Conservation (phyloP, 116 monocot species). For the Posidonia oceanica region DNA sequence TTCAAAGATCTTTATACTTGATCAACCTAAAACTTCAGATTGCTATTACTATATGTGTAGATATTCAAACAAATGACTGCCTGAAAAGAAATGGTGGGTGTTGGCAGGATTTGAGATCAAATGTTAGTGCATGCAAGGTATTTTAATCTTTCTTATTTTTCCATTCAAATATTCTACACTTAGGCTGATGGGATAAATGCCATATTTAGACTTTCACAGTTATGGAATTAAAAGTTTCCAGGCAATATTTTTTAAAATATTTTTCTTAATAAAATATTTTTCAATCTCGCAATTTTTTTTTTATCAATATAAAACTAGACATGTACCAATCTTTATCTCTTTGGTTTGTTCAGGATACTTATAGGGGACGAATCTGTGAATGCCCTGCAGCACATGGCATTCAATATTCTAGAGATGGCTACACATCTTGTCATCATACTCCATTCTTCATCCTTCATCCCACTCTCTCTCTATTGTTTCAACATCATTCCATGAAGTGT, state of each 20-base stretch:
- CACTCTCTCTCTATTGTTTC: background rate
- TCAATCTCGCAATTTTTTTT: too few species aligned
- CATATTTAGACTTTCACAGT: too few species aligned
- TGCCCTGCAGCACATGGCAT: conserved; percentile 15
- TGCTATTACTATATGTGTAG: too few species aligned
- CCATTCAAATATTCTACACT: too few species aligned
- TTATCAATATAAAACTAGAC: too few species aligned
- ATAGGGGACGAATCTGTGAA: conserved; percentile 19
- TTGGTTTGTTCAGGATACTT: conserved; percentile 15
- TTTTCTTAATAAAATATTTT: too few species aligned
- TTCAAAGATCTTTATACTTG: too few species aligned
- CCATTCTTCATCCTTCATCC: background rate
- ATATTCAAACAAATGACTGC: conserved; percentile 78
- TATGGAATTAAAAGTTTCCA: too few species aligned
- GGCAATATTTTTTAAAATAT: too few species aligned
- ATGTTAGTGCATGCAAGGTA: conserved; percentile 82
- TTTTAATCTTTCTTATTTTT: too few species aligned
- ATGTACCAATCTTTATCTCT: background rate
- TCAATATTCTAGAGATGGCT: conserved; percentile 22
- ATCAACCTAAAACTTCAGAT: too few species aligned
- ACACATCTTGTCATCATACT: conserved; percentile 12
- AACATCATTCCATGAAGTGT: background rate
- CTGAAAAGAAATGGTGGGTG: conserved; percentile 71
- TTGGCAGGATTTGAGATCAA: conserved; percentile 43
- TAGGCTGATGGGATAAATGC: background rate